Evolutionary conservation across 371 early-diverging fungal species (phyloP).

Genomic region (Rhizomucor pusillus): DNA sequence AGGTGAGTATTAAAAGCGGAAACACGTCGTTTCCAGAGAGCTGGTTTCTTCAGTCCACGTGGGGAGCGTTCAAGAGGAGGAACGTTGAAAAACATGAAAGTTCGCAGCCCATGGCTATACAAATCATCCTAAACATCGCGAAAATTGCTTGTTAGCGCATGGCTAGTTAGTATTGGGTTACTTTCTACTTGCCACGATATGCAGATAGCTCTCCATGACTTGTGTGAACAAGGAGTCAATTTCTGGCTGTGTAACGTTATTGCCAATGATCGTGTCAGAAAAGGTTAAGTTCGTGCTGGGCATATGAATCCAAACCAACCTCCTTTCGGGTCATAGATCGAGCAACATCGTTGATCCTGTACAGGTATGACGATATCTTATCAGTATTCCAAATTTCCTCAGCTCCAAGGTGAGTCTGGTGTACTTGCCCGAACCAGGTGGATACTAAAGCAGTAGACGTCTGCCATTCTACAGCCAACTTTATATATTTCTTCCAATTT

Average conservation of each 20-base stretch:
- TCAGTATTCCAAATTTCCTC: too few species aligned
- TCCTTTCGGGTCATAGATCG: too few species aligned
- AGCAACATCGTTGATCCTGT: constrained; percentile 8
- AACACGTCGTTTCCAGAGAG: neutral
- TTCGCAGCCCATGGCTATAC: constrained; percentile 5
- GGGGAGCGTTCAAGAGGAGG: constrained; percentile 16
- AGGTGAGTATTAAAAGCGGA: constrained; percentile 5
- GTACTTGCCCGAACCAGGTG: constrained; percentile 12
- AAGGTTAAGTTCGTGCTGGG: too few species aligned
- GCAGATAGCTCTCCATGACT: too few species aligned
- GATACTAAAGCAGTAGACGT: constrained; percentile 4
- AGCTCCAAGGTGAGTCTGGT: too few species aligned
- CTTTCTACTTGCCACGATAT: too few species aligned
- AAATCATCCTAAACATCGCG: neutral
- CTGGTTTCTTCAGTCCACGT: neutral
- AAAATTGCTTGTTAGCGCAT: too few species aligned
- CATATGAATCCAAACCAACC: too few species aligned
- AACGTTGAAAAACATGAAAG: constrained; percentile 13
- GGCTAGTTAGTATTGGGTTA: too few species aligned
- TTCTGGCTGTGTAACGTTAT: neutral
- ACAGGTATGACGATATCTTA: too few species aligned
- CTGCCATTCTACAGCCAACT: constrained; percentile 6
- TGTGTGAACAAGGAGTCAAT: neutral
- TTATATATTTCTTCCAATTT: constrained; percentile 7
- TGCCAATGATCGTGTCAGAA: too few species aligned